Evolutionary conservation across 441 rosid species (phyloP), one percentile per base, ranked within the genome.

Genomic region (Gossypium aridum): DNA sequence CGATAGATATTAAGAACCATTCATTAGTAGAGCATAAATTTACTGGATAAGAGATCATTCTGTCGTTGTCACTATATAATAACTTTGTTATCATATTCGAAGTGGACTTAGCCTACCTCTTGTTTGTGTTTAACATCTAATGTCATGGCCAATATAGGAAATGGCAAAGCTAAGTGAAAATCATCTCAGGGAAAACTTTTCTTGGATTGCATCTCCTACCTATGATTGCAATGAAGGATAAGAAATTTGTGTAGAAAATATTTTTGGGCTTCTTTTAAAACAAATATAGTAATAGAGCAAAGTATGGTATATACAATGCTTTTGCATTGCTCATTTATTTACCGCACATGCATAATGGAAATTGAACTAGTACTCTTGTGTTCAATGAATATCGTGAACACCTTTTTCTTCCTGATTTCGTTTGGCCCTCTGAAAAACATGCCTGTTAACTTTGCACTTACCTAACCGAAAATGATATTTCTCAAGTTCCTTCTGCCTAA

Each of bases 181-280:
- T 47, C 16, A 62, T 56, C 78, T 75, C 51, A 19, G 53, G 37
- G 57, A 66, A 53, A 20, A 20, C 57, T 25, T 79, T 53, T 76
- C 56, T 43, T 54, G 56, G 70, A 57, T 71, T 55, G 3, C 13
- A 25, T 37, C 69, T 72, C 26, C 63, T 53, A 20, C 34, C 9
- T 51, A 26, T 8, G 2, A 9, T 70, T 70, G 37, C 62, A 26
- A 8, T 69, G 45, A 26, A 69, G 16, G 45, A 51, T 51, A 16
- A 51, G 23, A 51, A 16, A 69, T 69, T 3, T 28, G 16, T 16
- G 9, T n/a, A 26, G 26, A 10, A 25, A 64, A 37, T 28, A 63
- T 19, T 39, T 39, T 65, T 19, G 2, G 54, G 26, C 2, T 64
- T 64, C 12, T 64, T 19, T 0, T 39, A 10, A 64, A 65, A 69